Conservation (phyloP, 164 flowering plant genomes). For the Vitis rotundifolia region DNA sequence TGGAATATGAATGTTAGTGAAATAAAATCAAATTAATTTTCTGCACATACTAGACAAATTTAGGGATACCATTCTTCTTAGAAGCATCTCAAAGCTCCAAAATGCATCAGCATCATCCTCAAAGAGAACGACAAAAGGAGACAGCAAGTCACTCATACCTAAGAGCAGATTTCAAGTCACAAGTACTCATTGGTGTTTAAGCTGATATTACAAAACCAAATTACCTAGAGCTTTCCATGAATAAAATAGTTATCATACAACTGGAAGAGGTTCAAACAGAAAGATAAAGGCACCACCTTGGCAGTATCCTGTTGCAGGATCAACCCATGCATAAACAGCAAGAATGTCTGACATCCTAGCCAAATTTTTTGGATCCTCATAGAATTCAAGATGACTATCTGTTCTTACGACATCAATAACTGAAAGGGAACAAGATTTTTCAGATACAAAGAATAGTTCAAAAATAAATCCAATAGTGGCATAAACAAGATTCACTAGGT, state of each 20-base stretch:
- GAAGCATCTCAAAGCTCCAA: constrained; percentile 97
- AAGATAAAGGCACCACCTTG: constrained; percentile 59
- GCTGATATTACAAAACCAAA: constrained; percentile 3
- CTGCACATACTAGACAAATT: constrained; percentile 7
- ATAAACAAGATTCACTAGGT: not conserved
- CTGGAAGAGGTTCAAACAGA: not conserved
- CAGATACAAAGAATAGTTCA: constrained; percentile 6
- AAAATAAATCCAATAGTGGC: not conserved
- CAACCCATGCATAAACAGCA: constrained; percentile 97
- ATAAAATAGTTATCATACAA: not conserved
- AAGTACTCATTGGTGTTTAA: not conserved
- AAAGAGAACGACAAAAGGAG: constrained; percentile 87
- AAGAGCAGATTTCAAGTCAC: constrained; percentile 22
- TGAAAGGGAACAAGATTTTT: constrained; percentile 27
- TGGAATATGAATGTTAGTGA: constrained; percentile 8
- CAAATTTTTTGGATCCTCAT: constrained; percentile 68
- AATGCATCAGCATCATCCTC: constrained; percentile 96
- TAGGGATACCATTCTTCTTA: constrained; percentile 77
- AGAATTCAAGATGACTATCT: constrained; percentile 90
- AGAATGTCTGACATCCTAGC: constrained; percentile 97
- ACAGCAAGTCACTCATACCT: constrained; percentile 95
- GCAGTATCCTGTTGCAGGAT: constrained; percentile 92
- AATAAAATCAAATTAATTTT: constrained; percentile 5
- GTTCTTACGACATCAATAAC: constrained; percentile 96
- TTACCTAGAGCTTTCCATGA: not conserved